Conservation (phyloP, 352 stramenopile species). For the Pilasporangium apinafurcum region DNA sequence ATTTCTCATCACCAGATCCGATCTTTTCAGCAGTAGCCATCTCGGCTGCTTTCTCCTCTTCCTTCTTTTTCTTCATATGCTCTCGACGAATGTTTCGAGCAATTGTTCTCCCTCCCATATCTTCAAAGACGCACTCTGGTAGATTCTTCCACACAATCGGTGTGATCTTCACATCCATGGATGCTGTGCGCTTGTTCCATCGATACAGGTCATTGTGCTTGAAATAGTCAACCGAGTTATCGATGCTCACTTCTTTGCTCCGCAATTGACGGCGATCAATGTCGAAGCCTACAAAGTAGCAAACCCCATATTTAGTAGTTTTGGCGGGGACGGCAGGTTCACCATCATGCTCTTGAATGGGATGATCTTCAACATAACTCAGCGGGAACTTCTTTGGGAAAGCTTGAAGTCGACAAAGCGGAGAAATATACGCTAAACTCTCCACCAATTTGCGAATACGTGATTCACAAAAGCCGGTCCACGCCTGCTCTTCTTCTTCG, state of each 20-base stretch:
- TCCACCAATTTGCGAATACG: conserved; percentile 90
- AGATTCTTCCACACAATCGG: conserved; percentile 81
- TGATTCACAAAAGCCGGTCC: conserved; percentile 93
- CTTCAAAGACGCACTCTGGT: conserved; percentile 80
- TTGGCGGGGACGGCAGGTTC: conserved; percentile 16
- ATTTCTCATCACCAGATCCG: conserved; percentile 40
- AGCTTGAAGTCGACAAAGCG: conserved; percentile 72
- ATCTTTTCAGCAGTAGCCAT: conserved; percentile 13
- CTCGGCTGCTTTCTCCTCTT: conserved; percentile 69
- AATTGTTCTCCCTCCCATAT: conserved; percentile 63
- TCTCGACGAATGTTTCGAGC: conserved; percentile 62
- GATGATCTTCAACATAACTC: conserved; percentile 33
- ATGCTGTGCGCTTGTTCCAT: conserved; percentile 83
- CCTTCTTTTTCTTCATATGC: conserved; percentile 83
- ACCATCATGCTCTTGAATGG: not conserved
- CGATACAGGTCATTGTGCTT: conserved; percentile 87
- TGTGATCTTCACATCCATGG: conserved; percentile 86
- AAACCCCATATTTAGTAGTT: conserved; percentile 60
- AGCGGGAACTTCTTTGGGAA: conserved; percentile 85
- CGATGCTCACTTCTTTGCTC: conserved; percentile 76
- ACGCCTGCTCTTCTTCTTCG: conserved; percentile 87
- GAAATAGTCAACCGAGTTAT: conserved; percentile 85
- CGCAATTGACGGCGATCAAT: conserved; percentile 74
- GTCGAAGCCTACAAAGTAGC: conserved; percentile 85
- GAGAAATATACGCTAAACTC: conserved; percentile 73